Conservation (phyloP, 352 stramenopile genomes). For the Globisporangium camurandrum region DNA sequence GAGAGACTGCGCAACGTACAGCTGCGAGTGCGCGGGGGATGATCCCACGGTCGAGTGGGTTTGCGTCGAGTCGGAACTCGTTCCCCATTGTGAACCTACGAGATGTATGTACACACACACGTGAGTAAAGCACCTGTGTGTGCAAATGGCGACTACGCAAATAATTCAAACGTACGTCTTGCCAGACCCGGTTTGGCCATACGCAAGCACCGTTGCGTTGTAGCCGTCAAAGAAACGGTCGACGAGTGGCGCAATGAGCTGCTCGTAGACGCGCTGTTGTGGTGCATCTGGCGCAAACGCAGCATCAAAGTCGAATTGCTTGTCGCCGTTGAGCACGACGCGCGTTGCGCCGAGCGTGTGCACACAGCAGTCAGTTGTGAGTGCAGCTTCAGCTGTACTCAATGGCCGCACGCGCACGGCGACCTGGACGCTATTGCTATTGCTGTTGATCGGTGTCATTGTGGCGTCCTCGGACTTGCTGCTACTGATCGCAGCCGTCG, state of each 20-base stretch:
- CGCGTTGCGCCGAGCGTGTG: slow-evolving; percentile 7
- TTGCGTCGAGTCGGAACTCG: slow-evolving; percentile 36
- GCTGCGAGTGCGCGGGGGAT: slow-evolving; percentile 77
- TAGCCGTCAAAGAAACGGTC: slow-evolving; percentile 91
- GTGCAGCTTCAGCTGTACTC: slow-evolving; percentile 26
- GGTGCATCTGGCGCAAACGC: slow-evolving; percentile 41
- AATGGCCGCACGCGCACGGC: slow-evolving; percentile 45
- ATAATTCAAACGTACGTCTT: slow-evolving; percentile 70
- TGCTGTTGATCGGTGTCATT: no score
- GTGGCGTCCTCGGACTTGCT: no score
- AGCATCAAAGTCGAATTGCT: slow-evolving; percentile 77
- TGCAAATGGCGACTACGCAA: no score
- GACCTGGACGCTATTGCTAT: slow-evolving; percentile 33
- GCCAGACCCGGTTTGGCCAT: slow-evolving; percentile 89
- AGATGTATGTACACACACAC: slow-evolving; percentile 6
- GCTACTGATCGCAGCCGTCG: no score
- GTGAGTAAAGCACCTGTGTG: background rate
- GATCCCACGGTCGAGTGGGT: slow-evolving; percentile 42
- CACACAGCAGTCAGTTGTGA: slow-evolving; percentile 33
- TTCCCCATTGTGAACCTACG: slow-evolving; percentile 95
- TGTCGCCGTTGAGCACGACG: slow-evolving; percentile 26
- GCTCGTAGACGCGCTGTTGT: slow-evolving; percentile 32
- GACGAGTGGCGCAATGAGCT: slow-evolving; percentile 51
- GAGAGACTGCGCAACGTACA: slow-evolving; percentile 15
- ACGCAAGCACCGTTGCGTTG: slow-evolving; percentile 93